These are phyloP conservation scores for Papiliotrema terrestris DNA, from an alignment of 1,284 basidiomycete species.

Conservation along the genomic window DNA sequence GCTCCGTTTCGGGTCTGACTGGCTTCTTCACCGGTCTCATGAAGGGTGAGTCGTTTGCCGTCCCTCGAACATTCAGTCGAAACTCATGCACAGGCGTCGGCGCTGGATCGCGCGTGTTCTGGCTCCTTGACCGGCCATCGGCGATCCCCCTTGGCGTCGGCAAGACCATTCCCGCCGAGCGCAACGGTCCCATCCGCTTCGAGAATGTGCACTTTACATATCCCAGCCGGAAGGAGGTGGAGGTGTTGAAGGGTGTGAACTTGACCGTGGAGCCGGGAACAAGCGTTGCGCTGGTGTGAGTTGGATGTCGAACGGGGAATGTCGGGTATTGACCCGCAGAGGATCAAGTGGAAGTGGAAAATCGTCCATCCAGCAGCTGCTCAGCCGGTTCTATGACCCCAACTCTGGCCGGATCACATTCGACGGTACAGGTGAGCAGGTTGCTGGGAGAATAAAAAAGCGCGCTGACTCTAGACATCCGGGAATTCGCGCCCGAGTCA, in stretches of 20 bases:
- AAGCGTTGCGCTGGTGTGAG: conserved; percentile 87
- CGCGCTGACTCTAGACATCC: conserved; percentile 60
- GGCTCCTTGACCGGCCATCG: conserved; percentile 77
- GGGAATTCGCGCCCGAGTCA: conserved; percentile 72
- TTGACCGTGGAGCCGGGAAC: conserved; percentile 75
- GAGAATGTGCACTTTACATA: conserved; percentile 81
- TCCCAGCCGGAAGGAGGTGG: conserved; percentile 72
- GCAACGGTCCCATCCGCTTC: conserved; percentile 69
- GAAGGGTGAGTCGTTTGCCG: conserved; percentile 28
- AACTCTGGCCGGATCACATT: conserved; percentile 73
- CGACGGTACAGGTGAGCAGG: conserved; percentile 69
- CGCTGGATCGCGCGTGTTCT: conserved; percentile 88
- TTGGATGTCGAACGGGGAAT: conserved; percentile 12
- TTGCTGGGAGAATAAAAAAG: too few relatives aligned
- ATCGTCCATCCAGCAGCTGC: conserved; percentile 81
- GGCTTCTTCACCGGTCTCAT: conserved; percentile 51
- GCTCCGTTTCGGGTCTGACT: conserved; percentile 49
- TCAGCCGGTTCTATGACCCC: conserved; percentile 92
- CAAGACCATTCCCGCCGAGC: conserved; percentile 54
- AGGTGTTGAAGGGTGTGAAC: conserved; percentile 72
- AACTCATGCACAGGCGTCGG: conserved; percentile 64
- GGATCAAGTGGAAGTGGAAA: conserved; percentile 87
- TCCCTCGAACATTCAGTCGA: too few relatives aligned
- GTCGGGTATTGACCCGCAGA: conserved; percentile 48
- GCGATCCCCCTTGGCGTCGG: conserved; percentile 66